Evolutionary conservation across 176 grass and related monocot genomes (phyloP).

Genomic region (Urochloa ruziziensis): DNA sequence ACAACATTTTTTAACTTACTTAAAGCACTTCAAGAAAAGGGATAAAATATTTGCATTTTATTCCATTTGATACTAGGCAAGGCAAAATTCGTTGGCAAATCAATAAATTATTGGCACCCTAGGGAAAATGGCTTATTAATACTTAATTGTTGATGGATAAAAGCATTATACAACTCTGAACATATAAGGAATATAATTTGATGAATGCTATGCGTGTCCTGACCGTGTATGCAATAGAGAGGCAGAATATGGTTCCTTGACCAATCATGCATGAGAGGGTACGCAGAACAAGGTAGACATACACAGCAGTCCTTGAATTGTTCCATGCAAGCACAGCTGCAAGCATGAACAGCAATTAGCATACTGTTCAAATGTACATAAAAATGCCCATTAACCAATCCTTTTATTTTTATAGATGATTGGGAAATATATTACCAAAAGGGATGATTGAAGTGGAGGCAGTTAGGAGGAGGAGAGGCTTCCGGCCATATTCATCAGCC

Average conservation of each 20-base stretch:
- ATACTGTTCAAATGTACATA: no score
- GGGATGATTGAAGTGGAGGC: conserved; percentile 69
- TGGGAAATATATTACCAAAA: conserved; percentile 42
- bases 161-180: background rate
- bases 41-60: no score
- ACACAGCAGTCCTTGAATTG: conserved; percentile 55
- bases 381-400: background rate
- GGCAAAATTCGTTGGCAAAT: background rate
- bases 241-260: conserved; percentile 79
- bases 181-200: background rate
- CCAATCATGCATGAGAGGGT: conserved; percentile 71
- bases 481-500: conserved; percentile 77
- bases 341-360: background rate
- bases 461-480: conserved; percentile 69
- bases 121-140: background rate
- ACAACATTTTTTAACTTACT: no score
- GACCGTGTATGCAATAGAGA: conserved; percentile 76
- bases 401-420: background rate
- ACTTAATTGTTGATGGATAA: background rate
- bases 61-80: background rate
- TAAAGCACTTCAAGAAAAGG: no score
- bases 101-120: background rate
- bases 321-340: conserved; percentile 68
- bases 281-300: conserved; percentile 55
- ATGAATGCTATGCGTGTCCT: background rate